Conservation (phyloP, 2,329 filamentous ascomycete genomes). For the Epichloe coenophiala region DNA sequence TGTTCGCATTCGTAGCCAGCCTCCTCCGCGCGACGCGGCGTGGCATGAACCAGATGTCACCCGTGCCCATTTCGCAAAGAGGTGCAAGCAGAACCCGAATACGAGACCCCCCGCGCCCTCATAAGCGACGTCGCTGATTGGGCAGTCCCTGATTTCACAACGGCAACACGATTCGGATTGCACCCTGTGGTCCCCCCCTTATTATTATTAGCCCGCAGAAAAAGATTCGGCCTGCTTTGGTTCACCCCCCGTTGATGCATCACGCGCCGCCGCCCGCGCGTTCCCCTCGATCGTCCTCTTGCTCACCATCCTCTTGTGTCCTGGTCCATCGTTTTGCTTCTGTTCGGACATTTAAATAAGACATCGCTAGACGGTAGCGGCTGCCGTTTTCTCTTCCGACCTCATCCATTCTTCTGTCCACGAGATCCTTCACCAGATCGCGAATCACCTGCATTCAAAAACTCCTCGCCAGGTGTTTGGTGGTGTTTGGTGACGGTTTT, state of each 20-base stretch:
- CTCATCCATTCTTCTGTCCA: background rate
- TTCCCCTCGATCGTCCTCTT: background rate
- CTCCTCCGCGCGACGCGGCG: too few relatives aligned
- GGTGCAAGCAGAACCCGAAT: slow-evolving; percentile 1
- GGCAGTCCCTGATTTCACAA: background rate
- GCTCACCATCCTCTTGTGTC: background rate
- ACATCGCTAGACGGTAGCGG: background rate
- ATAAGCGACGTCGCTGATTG: slow-evolving; percentile 2
- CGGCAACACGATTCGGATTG: background rate
- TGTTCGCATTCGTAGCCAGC: background rate
- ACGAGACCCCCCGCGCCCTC: background rate
- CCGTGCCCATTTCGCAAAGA: too few relatives aligned
- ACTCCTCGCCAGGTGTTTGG: background rate
- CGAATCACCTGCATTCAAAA: background rate
- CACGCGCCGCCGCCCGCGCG: background rate
- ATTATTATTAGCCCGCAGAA: background rate
- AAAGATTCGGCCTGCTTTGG: background rate
- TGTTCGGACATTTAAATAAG: background rate
- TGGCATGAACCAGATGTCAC: too few relatives aligned
- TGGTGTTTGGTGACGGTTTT: background rate
- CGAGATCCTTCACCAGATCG: background rate
- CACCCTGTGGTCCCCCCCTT: background rate
- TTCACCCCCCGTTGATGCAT: background rate
- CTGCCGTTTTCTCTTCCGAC: background rate
- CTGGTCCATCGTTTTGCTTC: background rate